A percentile compares a stretch with the other conserved stretches of the same genome.
Evolutionary conservation across 176 grass and related monocot species (phyloP).

Genomic region (Avena sativa): DNA sequence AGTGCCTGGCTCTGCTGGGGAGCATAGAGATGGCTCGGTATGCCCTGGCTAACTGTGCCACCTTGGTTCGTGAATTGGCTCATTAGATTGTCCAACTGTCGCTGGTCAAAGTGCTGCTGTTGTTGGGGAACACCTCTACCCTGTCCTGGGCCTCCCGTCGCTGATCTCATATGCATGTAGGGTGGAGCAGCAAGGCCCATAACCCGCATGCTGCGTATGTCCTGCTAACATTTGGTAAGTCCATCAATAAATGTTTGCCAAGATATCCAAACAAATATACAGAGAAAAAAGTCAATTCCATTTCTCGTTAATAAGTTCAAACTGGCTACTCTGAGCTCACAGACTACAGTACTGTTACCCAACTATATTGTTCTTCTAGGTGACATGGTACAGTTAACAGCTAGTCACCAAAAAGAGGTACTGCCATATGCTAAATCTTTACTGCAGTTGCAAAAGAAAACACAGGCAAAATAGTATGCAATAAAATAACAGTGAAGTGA

Average conservation of each 20-base stretch:
- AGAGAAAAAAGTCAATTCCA: neutral
- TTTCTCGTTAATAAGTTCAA: neutral
- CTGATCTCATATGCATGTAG: conserved; percentile 11
- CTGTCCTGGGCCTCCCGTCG: conserved; percentile 36
- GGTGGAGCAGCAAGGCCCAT: conserved; percentile 38
- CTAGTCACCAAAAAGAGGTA: neutral
- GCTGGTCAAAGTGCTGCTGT: conserved; percentile 17
- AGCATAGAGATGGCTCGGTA: conserved; percentile 24
- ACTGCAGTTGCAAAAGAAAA: neutral
- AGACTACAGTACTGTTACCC: conserved; percentile 34
- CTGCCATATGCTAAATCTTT: conserved; percentile 18
- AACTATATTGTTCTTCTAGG: conserved; percentile 3
- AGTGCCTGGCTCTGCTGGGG: conserved; percentile 28
- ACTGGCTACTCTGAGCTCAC: neutral
- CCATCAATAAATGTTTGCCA: conserved; percentile 33
- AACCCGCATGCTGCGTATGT: conserved; percentile 27
- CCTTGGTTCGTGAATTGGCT: conserved; percentile 36
- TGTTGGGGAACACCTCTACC: conserved; percentile 45
- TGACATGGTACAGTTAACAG: conserved; percentile 22
- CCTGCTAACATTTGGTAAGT: conserved; percentile 51
- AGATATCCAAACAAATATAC: conserved; percentile 17
- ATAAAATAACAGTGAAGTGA: neutral
- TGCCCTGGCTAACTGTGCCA: neutral
- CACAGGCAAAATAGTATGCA: neutral
- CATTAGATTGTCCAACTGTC: conserved; percentile 1